phyloP scores from a whole-genome alignment of 176 grass and related monocot species.

The Elymus sibiricus region DNA sequence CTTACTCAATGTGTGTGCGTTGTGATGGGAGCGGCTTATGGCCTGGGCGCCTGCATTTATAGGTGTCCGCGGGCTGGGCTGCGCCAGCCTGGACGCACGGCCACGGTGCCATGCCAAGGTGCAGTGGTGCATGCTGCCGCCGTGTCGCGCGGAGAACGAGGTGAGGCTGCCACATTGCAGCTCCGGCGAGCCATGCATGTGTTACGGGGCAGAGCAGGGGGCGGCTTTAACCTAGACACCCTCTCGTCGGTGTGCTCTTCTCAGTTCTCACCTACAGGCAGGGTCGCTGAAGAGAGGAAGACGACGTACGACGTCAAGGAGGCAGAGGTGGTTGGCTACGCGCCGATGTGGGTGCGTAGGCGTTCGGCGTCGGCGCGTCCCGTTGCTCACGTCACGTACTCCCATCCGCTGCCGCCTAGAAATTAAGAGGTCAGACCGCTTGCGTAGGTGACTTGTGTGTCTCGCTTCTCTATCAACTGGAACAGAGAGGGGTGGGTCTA shows the following conservation, averaged over 20 bases:
- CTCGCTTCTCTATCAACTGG: background rate
- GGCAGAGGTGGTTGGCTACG: slow-evolving; percentile 2
- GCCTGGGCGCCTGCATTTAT: background rate
- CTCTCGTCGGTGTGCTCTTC: background rate
- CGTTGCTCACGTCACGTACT: slow-evolving; percentile 1
- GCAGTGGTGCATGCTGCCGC: background rate
- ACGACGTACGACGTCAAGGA: background rate
- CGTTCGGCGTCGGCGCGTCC: background rate
- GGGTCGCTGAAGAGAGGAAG: background rate
- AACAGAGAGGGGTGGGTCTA: no score
- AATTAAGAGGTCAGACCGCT: background rate
- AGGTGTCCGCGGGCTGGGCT: background rate
- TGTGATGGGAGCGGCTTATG: background rate
- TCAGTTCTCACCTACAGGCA: background rate
- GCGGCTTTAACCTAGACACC: background rate
- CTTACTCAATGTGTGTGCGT: no score
- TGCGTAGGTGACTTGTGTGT: background rate
- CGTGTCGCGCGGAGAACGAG: background rate
- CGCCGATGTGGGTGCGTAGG: background rate
- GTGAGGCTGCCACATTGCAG: background rate
- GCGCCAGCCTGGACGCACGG: background rate
- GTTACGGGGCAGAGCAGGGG: background rate
- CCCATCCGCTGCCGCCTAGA: background rate
- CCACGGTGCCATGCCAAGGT: background rate
- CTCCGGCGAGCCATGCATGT: background rate